Evolutionary conservation across 306 rosid genomes (phyloP).

Genomic region (Astragalus glycyphyllos): DNA sequence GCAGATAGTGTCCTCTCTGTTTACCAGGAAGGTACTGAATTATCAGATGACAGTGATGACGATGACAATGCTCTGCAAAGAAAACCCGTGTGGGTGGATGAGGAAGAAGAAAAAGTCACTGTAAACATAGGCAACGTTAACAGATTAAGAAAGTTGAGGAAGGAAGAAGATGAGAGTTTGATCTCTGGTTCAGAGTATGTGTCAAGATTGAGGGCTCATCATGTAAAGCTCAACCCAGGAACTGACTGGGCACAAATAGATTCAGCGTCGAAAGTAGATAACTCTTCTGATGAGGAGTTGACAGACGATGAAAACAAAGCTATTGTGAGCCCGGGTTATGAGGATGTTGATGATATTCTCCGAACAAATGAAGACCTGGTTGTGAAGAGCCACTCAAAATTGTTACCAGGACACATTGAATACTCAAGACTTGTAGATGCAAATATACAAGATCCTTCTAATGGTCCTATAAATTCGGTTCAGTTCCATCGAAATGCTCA

Average conservation of each 20-base stretch:
- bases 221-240: slow-evolving; percentile 80
- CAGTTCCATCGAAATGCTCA: slow-evolving; percentile 88
- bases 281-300: slow-evolving; percentile 53
- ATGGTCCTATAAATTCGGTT: slow-evolving; percentile 72
- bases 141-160: slow-evolving; percentile 86
- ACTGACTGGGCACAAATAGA: slow-evolving; percentile 74
- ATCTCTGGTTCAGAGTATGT: slow-evolving; percentile 82
- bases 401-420: slow-evolving; percentile 80
- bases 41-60: slow-evolving; percentile 40
- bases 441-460: slow-evolving; percentile 73
- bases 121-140: slow-evolving; percentile 70
- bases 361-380: slow-evolving; percentile 79
- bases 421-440: slow-evolving; percentile 80
- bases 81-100: slow-evolving; percentile 88
- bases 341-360: slow-evolving; percentile 70
- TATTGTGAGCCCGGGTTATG: slow-evolving; percentile 51
- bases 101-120: slow-evolving; percentile 70
- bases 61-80: slow-evolving; percentile 44
- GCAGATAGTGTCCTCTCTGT: slow-evolving; percentile 54
- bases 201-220: slow-evolving; percentile 88
- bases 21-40: slow-evolving; percentile 52
- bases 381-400: slow-evolving; percentile 64
- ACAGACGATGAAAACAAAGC: slow-evolving; percentile 72
- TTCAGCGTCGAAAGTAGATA: slow-evolving; percentile 11
- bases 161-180: slow-evolving; percentile 73